These are phyloP conservation scores for Akanthomyces muscarius DNA, from an alignment of 2,329 filamentous ascomycete genomes.

Conservation along the genomic window DNA sequence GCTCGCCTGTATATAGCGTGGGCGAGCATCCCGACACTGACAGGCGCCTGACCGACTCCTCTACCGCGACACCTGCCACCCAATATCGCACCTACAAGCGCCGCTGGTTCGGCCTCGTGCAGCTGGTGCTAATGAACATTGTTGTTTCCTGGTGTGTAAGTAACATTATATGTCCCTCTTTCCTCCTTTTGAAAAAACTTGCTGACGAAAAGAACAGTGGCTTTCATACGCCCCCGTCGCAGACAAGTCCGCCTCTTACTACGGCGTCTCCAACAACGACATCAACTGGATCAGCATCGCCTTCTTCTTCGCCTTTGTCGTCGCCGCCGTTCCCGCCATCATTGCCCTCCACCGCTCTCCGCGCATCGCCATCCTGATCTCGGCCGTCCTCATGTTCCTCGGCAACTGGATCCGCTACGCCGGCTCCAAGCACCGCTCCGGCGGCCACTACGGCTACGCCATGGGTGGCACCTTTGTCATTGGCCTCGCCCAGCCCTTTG, in stretches of 20 bases:
- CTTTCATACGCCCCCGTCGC: slow-evolving; percentile 86
- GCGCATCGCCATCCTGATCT: slow-evolving; percentile 68
- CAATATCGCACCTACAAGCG: slow-evolving; percentile 64
- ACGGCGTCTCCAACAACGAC: slow-evolving; percentile 64
- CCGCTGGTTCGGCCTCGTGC: slow-evolving; percentile 81
- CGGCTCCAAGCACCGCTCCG: slow-evolving; percentile 51
- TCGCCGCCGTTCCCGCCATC: slow-evolving; percentile 67
- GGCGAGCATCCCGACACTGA: not conserved
- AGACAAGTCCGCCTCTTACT: slow-evolving; percentile 69
- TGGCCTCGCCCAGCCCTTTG: slow-evolving; percentile 87
- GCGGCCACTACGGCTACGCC: slow-evolving; percentile 65
- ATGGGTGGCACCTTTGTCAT: slow-evolving; percentile 92
- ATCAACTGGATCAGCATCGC: slow-evolving; percentile 93
- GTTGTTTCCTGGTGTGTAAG: slow-evolving; percentile 93
- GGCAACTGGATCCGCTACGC: slow-evolving; percentile 93
- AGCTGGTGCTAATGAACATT: slow-evolving; percentile 84
- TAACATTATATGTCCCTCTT: slow-evolving; percentile 25
- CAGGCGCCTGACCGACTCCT: not conserved
- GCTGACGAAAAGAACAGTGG: slow-evolving; percentile 55
- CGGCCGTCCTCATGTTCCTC: slow-evolving; percentile 68
- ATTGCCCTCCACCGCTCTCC: slow-evolving; percentile 77
- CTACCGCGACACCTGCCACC: slow-evolving; percentile 26
- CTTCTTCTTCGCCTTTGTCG: slow-evolving; percentile 81
- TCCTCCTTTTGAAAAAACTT: not conserved
- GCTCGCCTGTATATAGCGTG: slow-evolving; percentile 9